phyloP scores from a whole-genome alignment of 208 protist genomes.

The Porcisia deanei region DNA sequence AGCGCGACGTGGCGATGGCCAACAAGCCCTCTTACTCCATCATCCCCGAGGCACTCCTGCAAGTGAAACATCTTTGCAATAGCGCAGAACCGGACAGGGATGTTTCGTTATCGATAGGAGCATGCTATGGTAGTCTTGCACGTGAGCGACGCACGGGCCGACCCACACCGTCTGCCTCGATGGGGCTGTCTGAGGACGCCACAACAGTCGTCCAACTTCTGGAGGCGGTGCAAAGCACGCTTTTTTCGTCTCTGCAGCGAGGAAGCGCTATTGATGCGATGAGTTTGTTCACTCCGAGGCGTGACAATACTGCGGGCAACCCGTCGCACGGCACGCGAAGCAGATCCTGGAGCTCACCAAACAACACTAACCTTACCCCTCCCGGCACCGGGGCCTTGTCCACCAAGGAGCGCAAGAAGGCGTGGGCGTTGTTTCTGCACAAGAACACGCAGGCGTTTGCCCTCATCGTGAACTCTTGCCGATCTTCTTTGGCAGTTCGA shows the following conservation, averaged over 20 bases:
- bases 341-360: conserved; percentile 17
- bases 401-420: conserved; percentile 30
- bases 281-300: conserved; percentile 7
- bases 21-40: conserved; percentile 10
- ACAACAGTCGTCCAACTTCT: conserved; percentile 19
- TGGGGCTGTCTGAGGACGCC: conserved; percentile 12
- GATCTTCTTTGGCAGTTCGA: conserved; percentile 37
- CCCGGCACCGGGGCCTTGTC: conserved; percentile 17
- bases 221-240: conserved; percentile 22
- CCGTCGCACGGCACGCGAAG: conserved; percentile 16
- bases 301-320: not conserved
- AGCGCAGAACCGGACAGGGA: conserved; percentile 15
- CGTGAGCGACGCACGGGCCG: conserved; percentile 20
- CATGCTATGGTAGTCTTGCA: not conserved
- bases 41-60: conserved; percentile 25
- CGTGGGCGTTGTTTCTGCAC: conserved; percentile 56
- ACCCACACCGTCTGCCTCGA: not conserved
- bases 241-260: conserved; percentile 31
- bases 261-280: conserved; percentile 7
- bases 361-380: not conserved
- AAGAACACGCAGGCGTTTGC: conserved; percentile 59
- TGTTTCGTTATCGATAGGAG: not conserved
- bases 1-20: conserved; percentile 2
- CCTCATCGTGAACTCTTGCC: conserved; percentile 46
- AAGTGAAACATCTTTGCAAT: conserved; percentile 25